These are phyloP conservation scores for Podospora pseudopauciseta DNA, from an alignment of 495 filamentous ascomycete genomes.

Conservation along the genomic window DNA sequence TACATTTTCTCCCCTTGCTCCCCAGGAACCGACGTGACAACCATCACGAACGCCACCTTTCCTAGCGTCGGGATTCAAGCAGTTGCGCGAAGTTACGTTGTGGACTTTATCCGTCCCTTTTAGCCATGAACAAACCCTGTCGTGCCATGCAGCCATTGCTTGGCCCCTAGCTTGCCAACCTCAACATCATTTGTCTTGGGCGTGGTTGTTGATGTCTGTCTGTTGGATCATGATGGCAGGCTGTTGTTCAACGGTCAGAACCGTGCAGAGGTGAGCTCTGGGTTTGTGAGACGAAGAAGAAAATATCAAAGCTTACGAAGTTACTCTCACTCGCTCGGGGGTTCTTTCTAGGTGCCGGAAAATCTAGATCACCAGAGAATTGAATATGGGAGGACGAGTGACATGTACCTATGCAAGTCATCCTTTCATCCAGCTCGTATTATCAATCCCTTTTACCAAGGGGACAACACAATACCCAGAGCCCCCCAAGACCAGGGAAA, in stretches of 20 bases:
- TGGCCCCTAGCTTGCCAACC: neutral
- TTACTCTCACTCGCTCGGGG: neutral
- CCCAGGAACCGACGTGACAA: slow-evolving; percentile 4
- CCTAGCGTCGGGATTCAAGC: slow-evolving; percentile 20
- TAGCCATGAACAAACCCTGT: slow-evolving; percentile 9
- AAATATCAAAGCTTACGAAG: neutral
- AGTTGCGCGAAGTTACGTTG: neutral
- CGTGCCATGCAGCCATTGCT: slow-evolving; percentile 1
- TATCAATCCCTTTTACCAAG: neutral
- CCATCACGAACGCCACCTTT: neutral
- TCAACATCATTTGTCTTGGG: neutral
- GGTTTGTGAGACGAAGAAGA: neutral
- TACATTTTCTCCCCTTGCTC: neutral
- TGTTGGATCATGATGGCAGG: slow-evolving; percentile 4
- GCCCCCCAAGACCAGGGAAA: neutral
- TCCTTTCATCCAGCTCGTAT: neutral
- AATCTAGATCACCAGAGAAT: neutral
- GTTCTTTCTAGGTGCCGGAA: neutral
- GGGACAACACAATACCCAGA: neutral
- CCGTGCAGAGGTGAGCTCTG: neutral
- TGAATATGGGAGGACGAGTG: too few species aligned
- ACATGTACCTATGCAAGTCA: too few species aligned
- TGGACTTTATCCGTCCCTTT: slow-evolving; percentile 15
- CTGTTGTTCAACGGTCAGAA: neutral
- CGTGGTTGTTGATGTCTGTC: neutral